Evolutionary conservation across 768 basidiomycete species (phyloP).

Genomic region (Ramaria sp.): DNA sequence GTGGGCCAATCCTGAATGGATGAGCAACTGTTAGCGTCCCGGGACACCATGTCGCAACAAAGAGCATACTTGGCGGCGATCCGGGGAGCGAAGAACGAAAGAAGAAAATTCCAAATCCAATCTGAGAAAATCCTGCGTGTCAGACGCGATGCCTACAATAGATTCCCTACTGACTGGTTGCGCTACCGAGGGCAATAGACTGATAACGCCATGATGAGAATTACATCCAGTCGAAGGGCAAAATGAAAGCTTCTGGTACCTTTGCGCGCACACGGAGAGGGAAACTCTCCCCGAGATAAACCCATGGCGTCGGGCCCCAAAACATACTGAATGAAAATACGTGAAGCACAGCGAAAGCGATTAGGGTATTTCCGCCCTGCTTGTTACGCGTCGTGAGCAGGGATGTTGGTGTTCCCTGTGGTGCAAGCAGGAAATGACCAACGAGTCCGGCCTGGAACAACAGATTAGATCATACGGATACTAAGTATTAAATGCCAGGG

Average conservation of each 20-base stretch:
- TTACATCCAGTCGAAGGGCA: neutral
- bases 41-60: neutral
- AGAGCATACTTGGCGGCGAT: slow-evolving; percentile 41
- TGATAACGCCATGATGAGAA: neutral
- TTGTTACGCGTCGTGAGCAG: slow-evolving; percentile 46
- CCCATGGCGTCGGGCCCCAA: slow-evolving; percentile 66
- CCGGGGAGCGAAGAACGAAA: slow-evolving; percentile 61
- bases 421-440: slow-evolving; percentile 57
- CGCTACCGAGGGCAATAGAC: slow-evolving; percentile 63
- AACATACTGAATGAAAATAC: slow-evolving; percentile 63
- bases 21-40: neutral
- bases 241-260: slow-evolving; percentile 11
- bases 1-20: slow-evolving; percentile 47
- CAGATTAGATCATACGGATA: slow-evolving; percentile 8
- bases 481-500: neutral
- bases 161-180: slow-evolving; percentile 29
- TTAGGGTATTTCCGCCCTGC: slow-evolving; percentile 52
- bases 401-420: slow-evolving; percentile 34
- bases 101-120: slow-evolving; percentile 71
- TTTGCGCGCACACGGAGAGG: slow-evolving; percentile 73
- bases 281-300: slow-evolving; percentile 73
- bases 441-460: slow-evolving; percentile 50
- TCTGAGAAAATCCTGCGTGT: slow-evolving; percentile 17
- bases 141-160: neutral
- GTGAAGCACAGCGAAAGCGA: slow-evolving; percentile 70